Evolutionary conservation across 306 rosid species (phyloP).

Genomic region (Quercus cerris): DNA sequence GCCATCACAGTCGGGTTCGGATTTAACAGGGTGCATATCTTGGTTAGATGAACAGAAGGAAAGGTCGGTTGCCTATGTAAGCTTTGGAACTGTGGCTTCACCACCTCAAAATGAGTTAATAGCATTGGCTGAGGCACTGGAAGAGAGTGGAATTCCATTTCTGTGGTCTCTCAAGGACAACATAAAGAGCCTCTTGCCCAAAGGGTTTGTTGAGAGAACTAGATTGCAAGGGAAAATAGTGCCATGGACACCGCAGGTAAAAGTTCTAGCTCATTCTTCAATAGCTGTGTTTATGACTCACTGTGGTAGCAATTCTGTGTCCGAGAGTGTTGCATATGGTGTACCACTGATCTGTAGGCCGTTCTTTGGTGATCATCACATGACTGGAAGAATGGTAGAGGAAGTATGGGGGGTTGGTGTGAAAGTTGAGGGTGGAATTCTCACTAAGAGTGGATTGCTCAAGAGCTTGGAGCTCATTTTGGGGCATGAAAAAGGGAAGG

Average conservation of each 20-base stretch:
- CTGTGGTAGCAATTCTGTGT: conserved; percentile 43
- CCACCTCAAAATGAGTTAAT: conserved; percentile 4
- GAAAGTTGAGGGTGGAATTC: conserved; percentile 33
- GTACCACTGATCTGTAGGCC: conserved; percentile 58
- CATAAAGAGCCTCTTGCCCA: conserved; percentile 12
- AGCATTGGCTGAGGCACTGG: conserved; percentile 25
- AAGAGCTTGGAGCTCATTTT: conserved; percentile 39
- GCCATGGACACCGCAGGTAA: conserved; percentile 48
- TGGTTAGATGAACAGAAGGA: conserved; percentile 27
- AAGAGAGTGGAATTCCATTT: conserved; percentile 7
- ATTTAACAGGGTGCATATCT: conserved; percentile 26
- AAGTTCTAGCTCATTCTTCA: conserved; percentile 40
- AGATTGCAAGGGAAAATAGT: conserved; percentile 32
- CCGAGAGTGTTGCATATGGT: conserved; percentile 40
- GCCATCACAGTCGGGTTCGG: background rate
- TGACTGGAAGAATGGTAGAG: conserved; percentile 37
- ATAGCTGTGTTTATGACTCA: conserved; percentile 50
- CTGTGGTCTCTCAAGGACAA: conserved; percentile 21
- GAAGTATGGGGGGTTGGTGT: conserved; percentile 47
- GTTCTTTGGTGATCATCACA: conserved; percentile 41
- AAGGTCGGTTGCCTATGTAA: conserved; percentile 9
- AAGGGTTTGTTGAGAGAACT: conserved; percentile 42
- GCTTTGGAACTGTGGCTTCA: conserved; percentile 19
- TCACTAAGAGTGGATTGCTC: conserved; percentile 38
- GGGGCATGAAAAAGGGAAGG: conserved; percentile 31